Evolutionary conservation across 2,329 filamentous ascomycete genomes (phyloP).

Genomic region (Paracorniculantispora psalliotae): DNA sequence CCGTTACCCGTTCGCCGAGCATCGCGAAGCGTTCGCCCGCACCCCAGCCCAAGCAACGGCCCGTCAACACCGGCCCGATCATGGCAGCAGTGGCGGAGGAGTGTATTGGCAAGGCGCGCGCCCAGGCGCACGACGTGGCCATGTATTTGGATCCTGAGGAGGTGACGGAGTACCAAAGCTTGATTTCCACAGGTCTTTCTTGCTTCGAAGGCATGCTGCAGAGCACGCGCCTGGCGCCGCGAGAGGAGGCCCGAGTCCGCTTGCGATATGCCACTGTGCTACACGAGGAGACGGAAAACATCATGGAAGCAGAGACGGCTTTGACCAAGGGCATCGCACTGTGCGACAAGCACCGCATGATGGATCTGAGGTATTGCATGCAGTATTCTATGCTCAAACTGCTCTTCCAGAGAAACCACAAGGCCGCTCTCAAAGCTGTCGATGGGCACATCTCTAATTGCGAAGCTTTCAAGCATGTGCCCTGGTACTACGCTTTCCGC

Average conservation of each 20-base stretch:
- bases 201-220: constrained; percentile 68
- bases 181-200: constrained; percentile 66
- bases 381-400: constrained; percentile 68
- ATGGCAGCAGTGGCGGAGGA: constrained; percentile 71
- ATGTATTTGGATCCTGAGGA: constrained; percentile 35
- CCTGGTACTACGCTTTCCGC: constrained; percentile 74
- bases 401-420: constrained; percentile 64
- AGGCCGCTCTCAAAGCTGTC: constrained; percentile 66
- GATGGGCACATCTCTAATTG: constrained; percentile 66
- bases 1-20: constrained; percentile 34
- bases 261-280: constrained; percentile 68
- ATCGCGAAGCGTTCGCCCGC: constrained; percentile 40
- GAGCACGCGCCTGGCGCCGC: constrained; percentile 54
- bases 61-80: constrained; percentile 51
- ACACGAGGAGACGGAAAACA: constrained; percentile 71
- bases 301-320: constrained; percentile 66
- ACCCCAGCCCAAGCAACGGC: constrained; percentile 34
- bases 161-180: constrained; percentile 62
- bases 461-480: constrained; percentile 60
- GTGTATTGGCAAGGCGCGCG: constrained; percentile 63
- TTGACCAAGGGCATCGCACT: constrained; percentile 66
- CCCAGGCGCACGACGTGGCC: constrained; percentile 42
- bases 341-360: constrained; percentile 53
- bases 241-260: constrained; percentile 63
- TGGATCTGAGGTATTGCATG: constrained; percentile 72